phyloP scores from a whole-genome alignment of 1,284 basidiomycete genomes.

The Flammula alnicola region DNA sequence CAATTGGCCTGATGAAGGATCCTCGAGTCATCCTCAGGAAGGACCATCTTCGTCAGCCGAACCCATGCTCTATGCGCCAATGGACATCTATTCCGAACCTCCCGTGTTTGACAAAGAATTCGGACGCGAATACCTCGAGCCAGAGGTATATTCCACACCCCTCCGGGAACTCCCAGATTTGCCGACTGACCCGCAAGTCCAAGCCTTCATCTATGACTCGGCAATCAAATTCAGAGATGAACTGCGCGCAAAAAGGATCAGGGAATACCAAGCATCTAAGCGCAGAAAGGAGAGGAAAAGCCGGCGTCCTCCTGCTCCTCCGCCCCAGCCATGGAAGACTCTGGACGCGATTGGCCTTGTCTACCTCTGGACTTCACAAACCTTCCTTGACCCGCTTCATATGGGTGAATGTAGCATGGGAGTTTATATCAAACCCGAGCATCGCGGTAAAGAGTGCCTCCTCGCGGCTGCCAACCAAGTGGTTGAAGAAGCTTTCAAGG shows the following conservation, averaged over 20 bases:
- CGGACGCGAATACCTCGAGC: constrained; percentile 23
- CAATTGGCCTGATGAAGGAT: constrained; percentile 24
- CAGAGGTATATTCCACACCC: constrained; percentile 13
- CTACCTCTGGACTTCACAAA: constrained; percentile 33
- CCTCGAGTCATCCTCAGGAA: constrained; percentile 7
- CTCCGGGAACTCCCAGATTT: constrained; percentile 2
- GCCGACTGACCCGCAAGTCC: constrained; percentile 13
- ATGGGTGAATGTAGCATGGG: constrained; percentile 56
- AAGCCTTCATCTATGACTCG: constrained; percentile 18
- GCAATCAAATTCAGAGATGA: constrained; percentile 17
- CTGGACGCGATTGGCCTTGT: constrained; percentile 30
- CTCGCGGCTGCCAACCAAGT: constrained; percentile 48
- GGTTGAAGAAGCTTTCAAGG: constrained; percentile 52
- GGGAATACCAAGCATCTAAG: constrained; percentile 14
- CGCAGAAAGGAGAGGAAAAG: constrained; percentile 9
- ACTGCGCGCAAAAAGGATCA: constrained; percentile 18
- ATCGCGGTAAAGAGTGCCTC: constrained; percentile 48
- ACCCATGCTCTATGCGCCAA: no score
- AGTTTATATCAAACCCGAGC: constrained; percentile 43
- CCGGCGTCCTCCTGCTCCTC: not conserved
- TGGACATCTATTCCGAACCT: constrained; percentile 2
- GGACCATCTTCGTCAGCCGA: no score
- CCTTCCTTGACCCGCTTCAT: constrained; percentile 30
- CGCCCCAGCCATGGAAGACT: not conserved
- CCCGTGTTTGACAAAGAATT: constrained; percentile 8